Percentiles rank a stretch among this genome's conserved stretches.
These are phyloP conservation scores for Aspergillus sp. DNA, from an alignment of 2,329 filamentous ascomycete species.

Conservation along the genomic window DNA sequence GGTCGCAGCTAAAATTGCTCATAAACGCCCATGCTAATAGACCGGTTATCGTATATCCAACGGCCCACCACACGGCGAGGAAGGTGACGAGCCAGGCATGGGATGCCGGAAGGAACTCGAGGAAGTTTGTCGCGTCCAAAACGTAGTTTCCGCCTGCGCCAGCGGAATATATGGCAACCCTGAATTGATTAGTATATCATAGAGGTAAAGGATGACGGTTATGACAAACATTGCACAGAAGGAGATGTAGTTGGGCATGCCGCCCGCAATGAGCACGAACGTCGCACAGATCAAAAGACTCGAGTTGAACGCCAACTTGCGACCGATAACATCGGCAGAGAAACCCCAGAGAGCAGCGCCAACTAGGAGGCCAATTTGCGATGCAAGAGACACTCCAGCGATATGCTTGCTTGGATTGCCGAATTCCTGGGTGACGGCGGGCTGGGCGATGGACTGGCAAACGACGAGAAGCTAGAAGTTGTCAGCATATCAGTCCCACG, in stretches of 20 bases:
- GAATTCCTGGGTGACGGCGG: constrained; percentile 54
- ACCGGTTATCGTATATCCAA: constrained; percentile 50
- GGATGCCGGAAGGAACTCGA: constrained; percentile 75
- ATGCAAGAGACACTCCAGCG: constrained; percentile 71
- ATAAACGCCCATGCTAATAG: constrained; percentile 72
- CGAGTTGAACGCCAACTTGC: constrained; percentile 75
- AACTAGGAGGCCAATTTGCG: constrained; percentile 64
- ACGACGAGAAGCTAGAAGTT: constrained; percentile 26
- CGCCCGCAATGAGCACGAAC: constrained; percentile 72
- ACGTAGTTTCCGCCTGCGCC: constrained; percentile 73
- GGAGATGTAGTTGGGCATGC: constrained; percentile 63
- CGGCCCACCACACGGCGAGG: constrained; percentile 77
- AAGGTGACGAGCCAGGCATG: constrained; percentile 70
- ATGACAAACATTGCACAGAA: constrained; percentile 18
- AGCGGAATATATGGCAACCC: constrained; percentile 13
- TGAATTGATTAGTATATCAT: neutral
- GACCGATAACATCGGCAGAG: constrained; percentile 72
- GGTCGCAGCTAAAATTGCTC: constrained; percentile 59
- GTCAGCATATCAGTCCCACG: neutral
- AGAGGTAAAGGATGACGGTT: constrained; percentile 20
- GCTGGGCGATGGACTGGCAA: constrained; percentile 19
- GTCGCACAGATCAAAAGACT: constrained; percentile 72
- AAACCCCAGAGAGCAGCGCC: constrained; percentile 80
- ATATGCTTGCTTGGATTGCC: constrained; percentile 71
- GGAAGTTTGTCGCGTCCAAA: constrained; percentile 75